Percentiles rank a stretch among this genome's conserved stretches.
These are phyloP conservation scores for Carex pumila DNA, from an alignment of 176 grass and related monocot species.

Conservation along the genomic window DNA sequence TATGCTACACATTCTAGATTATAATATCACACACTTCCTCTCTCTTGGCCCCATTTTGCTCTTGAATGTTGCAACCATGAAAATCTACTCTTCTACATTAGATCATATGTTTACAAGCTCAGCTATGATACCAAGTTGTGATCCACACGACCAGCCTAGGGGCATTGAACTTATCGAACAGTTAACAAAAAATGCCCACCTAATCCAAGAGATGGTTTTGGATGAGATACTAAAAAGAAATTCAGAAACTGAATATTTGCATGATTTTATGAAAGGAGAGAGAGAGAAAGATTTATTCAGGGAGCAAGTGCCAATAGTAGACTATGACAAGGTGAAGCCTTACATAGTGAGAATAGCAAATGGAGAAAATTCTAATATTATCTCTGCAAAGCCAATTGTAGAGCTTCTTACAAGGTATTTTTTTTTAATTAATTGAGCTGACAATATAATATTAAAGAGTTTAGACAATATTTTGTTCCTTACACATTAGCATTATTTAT, in stretches of 20 bases:
- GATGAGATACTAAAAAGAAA: constrained; percentile 44
- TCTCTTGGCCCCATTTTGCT: background rate
- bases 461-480: too few species aligned
- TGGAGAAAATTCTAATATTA: constrained; percentile 45
- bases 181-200: constrained; percentile 42
- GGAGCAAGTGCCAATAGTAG: constrained; percentile 49
- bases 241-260: constrained; percentile 51
- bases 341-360: constrained; percentile 66
- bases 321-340: constrained; percentile 63
- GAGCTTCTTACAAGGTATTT: constrained; percentile 68
- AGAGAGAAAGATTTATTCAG: constrained; percentile 22
- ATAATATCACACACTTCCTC: too few species aligned
- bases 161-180: constrained; percentile 48
- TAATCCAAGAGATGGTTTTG: constrained; percentile 49
- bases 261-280: constrained; percentile 30
- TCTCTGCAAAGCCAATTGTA: constrained; percentile 51
- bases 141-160: constrained; percentile 26
- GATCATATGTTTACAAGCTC: too few species aligned
- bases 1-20: too few species aligned
- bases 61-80: background rate
- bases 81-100: background rate
- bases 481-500: background rate
- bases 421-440: too few species aligned
- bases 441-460: too few species aligned
- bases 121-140: too few species aligned